These are phyloP conservation scores for Aspergillus sp. DNA, from an alignment of 2,329 filamentous ascomycete genomes.

Conservation along the genomic window DNA sequence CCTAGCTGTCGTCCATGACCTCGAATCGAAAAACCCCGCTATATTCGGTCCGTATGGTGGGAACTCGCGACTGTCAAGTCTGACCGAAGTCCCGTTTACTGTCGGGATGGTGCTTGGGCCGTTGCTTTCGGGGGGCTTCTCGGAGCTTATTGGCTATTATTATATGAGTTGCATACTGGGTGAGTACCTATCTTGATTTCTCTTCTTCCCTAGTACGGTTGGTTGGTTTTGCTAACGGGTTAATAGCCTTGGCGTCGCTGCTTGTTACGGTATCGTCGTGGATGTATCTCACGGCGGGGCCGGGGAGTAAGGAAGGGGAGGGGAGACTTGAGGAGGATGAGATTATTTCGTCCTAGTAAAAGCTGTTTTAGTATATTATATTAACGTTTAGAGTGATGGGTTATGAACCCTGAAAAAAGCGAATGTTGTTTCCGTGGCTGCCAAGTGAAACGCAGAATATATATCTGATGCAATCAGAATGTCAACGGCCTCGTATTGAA, in stretches of 20 bases:
- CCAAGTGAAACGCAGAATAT: too few species aligned
- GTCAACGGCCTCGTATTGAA: too few species aligned
- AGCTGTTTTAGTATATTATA: too few species aligned
- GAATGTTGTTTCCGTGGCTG: too few species aligned
- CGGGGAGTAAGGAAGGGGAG: neutral
- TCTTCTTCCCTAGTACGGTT: neutral
- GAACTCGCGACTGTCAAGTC: slow-evolving; percentile 22
- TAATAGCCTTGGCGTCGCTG: neutral
- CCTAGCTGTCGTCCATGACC: slow-evolving; percentile 20
- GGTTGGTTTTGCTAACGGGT: neutral
- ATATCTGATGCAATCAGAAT: too few species aligned
- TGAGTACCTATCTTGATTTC: neutral
- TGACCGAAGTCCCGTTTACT: slow-evolving; percentile 23
- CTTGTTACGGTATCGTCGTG: neutral
- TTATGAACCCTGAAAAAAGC: too few species aligned
- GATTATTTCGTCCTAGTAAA: too few species aligned
- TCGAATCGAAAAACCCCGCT: slow-evolving; percentile 17
- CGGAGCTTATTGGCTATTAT: slow-evolving; percentile 20
- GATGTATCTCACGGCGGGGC: neutral
- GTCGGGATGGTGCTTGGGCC: slow-evolving; percentile 26
- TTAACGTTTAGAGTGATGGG: too few species aligned
- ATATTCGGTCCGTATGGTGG: slow-evolving; percentile 29
- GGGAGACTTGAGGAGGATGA: too few species aligned
- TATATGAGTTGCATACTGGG: slow-evolving; percentile 18
- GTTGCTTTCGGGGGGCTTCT: slow-evolving; percentile 19